Percentiles rank a stretch among this genome's conserved stretches.
Evolutionary conservation across 371 early-diverging fungal genomes (phyloP).

Genomic region (Actinomortierella wolfii): DNA sequence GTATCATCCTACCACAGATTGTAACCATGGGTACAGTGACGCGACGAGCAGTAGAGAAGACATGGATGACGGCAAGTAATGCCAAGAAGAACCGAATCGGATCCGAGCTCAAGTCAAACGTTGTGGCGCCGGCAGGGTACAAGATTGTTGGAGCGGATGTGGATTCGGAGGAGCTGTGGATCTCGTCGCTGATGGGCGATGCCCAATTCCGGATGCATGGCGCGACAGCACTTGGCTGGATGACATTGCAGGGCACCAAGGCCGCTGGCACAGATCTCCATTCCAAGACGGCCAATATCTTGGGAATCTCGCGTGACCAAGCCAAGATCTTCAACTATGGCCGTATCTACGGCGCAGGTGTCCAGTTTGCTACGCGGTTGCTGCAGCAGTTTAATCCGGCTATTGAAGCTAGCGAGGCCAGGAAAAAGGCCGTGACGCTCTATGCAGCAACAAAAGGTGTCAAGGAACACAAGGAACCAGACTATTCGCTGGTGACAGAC

Average conservation of each 20-base stretch:
- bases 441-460: conserved; percentile 88
- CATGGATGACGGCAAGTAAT: conserved; percentile 97
- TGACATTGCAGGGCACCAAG: conserved; percentile 96
- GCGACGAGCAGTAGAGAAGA: conserved; percentile 90
- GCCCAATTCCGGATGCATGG: conserved; percentile 94
- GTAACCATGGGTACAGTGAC: conserved; percentile 98
- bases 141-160: conserved; percentile 97
- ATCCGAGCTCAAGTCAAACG: conserved; percentile 91
- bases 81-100: conserved; percentile 91
- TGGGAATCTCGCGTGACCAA: conserved; percentile 87
- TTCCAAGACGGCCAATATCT: conserved; percentile 87
- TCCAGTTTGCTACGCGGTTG: conserved; percentile 81
- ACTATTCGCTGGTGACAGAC: conserved; percentile 41
- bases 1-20: conserved; percentile 92
- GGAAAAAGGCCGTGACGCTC: conserved; percentile 66
- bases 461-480: conserved; percentile 43
- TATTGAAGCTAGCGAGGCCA: conserved; percentile 69
- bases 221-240: conserved; percentile 94
- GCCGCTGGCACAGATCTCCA: conserved; percentile 91
- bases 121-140: conserved; percentile 83
- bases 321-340: conserved; percentile 98
- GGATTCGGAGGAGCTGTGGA: conserved; percentile 98
- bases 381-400: conserved; percentile 82
- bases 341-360: conserved; percentile 96
- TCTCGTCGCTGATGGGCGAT: conserved; percentile 93